Percentiles rank a stretch among this genome's conserved stretches.
phyloP scores from a whole-genome alignment of 2,329 filamentous ascomycete species.

The Arthroderma sp. region DNA sequence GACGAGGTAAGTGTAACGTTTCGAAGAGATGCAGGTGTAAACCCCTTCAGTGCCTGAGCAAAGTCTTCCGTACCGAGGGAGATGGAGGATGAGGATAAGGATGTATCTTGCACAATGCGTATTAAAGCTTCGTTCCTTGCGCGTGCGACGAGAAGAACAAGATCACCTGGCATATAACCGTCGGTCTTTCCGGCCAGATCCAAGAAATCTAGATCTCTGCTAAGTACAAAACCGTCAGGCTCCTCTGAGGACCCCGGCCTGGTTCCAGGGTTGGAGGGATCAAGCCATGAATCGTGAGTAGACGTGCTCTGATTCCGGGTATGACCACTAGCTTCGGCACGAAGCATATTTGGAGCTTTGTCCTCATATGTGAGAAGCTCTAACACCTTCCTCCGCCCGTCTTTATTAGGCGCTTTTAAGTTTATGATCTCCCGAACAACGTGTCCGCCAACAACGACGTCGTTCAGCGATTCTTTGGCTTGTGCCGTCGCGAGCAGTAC shows the following conservation, averaged over 20 bases:
- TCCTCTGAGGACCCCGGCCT: constrained; percentile 30
- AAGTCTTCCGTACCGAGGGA: constrained; percentile 65
- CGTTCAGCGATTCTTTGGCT: constrained; percentile 83
- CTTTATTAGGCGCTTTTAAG: constrained; percentile 84
- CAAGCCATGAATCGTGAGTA: constrained; percentile 59
- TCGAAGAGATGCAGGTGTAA: constrained; percentile 85
- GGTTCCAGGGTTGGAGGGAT: constrained; percentile 50
- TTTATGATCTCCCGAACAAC: constrained; percentile 83
- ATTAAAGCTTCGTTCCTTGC: constrained; percentile 89
- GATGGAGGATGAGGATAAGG: constrained; percentile 41
- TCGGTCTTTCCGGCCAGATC: constrained; percentile 90
- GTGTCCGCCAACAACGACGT: constrained; percentile 78
- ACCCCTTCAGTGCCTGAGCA: constrained; percentile 70
- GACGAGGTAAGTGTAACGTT: constrained; percentile 91
- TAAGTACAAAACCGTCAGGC: constrained; percentile 55
- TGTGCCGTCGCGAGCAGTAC: constrained; percentile 84
- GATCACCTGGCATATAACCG: constrained; percentile 93
- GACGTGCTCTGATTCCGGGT: constrained; percentile 22
- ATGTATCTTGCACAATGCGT: constrained; percentile 52
- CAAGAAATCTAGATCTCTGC: constrained; percentile 70
- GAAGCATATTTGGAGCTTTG: constrained; percentile 26
- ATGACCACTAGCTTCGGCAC: constrained; percentile 20
- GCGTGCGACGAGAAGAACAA: constrained; percentile 70
- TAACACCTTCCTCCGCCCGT: constrained; percentile 68
- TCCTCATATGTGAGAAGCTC: constrained; percentile 56